These are phyloP conservation scores for Herpetospermum pedunculosum DNA, from an alignment of 306 rosid species.

Conservation along the genomic window DNA sequence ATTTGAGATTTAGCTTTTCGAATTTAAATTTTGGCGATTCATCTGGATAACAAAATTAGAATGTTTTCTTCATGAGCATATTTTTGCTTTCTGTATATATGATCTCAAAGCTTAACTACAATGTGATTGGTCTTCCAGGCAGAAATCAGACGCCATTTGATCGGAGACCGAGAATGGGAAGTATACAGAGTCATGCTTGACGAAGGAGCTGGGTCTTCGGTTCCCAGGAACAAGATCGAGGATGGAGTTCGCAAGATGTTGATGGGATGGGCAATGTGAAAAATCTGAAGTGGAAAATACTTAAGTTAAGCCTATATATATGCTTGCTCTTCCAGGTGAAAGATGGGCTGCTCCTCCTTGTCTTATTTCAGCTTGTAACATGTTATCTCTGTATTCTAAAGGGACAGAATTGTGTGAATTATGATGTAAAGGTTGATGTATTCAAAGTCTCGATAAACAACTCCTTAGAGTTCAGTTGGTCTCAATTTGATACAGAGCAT, in stretches of 20 bases:
- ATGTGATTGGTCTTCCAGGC: slow-evolving; percentile 41
- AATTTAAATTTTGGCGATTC: background rate
- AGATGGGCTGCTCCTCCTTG: background rate
- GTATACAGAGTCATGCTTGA: slow-evolving; percentile 83
- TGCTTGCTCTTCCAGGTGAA: background rate
- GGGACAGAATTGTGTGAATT: background rate
- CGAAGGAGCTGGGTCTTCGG: slow-evolving; percentile 50
- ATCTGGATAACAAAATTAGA: background rate
- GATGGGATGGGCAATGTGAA: slow-evolving; percentile 75
- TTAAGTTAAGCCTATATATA: background rate
- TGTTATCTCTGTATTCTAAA: background rate
- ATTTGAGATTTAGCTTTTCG: background rate
- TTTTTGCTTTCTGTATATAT: background rate
- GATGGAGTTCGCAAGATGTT: slow-evolving; percentile 80
- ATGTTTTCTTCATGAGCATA: background rate
- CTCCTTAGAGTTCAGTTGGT: background rate
- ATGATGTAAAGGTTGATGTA: background rate
- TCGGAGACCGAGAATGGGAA: slow-evolving; percentile 81
- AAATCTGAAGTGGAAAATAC: background rate
- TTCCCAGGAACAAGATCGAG: slow-evolving; percentile 52
- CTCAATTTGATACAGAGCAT: background rate
- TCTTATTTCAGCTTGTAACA: slow-evolving; percentile 3
- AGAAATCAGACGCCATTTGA: slow-evolving; percentile 59
- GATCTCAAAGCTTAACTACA: background rate
- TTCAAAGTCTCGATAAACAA: background rate